These are phyloP conservation scores for Pisolithus marmoratus DNA, from an alignment of 768 basidiomycete species.

Conservation along the genomic window DNA sequence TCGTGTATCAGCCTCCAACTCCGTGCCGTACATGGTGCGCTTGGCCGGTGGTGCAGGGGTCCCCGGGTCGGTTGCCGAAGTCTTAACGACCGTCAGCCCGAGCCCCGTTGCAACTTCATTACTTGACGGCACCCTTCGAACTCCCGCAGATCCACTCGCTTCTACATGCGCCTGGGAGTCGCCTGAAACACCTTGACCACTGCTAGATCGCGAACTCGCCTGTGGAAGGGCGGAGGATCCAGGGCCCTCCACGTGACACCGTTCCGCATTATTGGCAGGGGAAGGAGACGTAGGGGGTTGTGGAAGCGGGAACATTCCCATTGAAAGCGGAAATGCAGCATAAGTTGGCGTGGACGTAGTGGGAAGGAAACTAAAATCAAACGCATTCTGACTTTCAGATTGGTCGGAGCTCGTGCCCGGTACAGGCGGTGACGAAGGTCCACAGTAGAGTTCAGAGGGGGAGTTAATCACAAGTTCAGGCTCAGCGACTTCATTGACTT, in stretches of 20 bases:
- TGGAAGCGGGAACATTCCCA: slow-evolving; percentile 31
- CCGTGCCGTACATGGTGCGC: slow-evolving; percentile 81
- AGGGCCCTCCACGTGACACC: slow-evolving; percentile 27
- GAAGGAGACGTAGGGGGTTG: slow-evolving; percentile 32
- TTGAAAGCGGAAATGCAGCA: slow-evolving; percentile 32
- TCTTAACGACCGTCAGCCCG: slow-evolving; percentile 36
- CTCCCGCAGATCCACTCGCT: slow-evolving; percentile 17
- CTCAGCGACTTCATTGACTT: slow-evolving; percentile 29
- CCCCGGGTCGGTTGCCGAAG: slow-evolving; percentile 32
- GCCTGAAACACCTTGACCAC: slow-evolving; percentile 21
- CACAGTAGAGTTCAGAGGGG: slow-evolving; percentile 48
- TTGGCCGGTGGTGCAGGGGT: slow-evolving; percentile 44
- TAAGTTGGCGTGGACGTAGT: slow-evolving; percentile 49
- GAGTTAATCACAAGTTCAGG: slow-evolving; percentile 47
- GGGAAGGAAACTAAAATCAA: slow-evolving; percentile 47
- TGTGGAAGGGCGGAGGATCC: slow-evolving; percentile 30
- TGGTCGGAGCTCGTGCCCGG: slow-evolving; percentile 42
- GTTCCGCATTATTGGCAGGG: slow-evolving; percentile 26
- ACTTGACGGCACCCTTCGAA: slow-evolving; percentile 34
- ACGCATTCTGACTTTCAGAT: slow-evolving; percentile 49
- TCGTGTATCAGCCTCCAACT: slow-evolving; percentile 73
- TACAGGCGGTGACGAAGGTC: slow-evolving; percentile 36
- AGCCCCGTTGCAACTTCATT: slow-evolving; percentile 42
- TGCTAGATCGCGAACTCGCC: slow-evolving; percentile 33
- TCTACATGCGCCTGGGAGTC: slow-evolving; percentile 22